A percentile compares a stretch with the other conserved stretches of the same genome.
phyloP scores from a whole-genome alignment of 2,329 filamentous ascomycete genomes.

The Alternaria ethzedia region DNA sequence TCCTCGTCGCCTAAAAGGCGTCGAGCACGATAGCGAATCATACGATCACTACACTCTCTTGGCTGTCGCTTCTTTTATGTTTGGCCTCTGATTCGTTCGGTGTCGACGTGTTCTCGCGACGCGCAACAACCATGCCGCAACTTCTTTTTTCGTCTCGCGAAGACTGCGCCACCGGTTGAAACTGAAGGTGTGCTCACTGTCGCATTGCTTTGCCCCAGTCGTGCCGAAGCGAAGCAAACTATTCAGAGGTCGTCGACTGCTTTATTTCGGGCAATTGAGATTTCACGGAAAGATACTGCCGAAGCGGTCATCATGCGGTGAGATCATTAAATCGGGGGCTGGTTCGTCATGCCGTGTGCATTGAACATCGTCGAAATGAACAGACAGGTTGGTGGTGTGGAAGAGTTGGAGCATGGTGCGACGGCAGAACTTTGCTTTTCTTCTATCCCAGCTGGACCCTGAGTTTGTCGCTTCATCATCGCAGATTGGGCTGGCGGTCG shows the following conservation, averaged over 20 bases:
- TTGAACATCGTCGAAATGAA: conserved; percentile 1
- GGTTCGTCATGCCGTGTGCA: background rate
- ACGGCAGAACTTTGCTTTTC: conserved; percentile 18
- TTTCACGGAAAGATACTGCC: background rate
- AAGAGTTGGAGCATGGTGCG: conserved; percentile 21
- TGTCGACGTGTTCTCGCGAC: background rate
- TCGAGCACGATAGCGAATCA: conserved; percentile 11
- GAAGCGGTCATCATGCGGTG: conserved; percentile 1
- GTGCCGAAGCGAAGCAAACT: background rate
- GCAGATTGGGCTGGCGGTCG: background rate
- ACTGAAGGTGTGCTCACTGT: background rate
- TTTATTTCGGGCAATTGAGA: conserved; percentile 7
- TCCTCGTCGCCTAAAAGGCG: conserved; percentile 1
- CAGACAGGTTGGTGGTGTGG: background rate
- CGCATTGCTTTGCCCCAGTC: background rate
- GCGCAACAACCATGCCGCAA: background rate
- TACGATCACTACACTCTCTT: background rate
- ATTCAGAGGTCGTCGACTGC: background rate
- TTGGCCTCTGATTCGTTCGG: background rate
- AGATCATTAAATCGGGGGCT: conserved; percentile 6
- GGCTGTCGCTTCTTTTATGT: background rate
- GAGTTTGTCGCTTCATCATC: conserved; percentile 12
- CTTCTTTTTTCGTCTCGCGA: background rate
- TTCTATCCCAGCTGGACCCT: conserved; percentile 15
- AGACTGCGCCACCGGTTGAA: background rate